Evolutionary conservation across 176 grass and related monocot genomes (phyloP), one percentile per base, ranked within the genome.

Genomic region (Chrysopogon serrulatus): DNA sequence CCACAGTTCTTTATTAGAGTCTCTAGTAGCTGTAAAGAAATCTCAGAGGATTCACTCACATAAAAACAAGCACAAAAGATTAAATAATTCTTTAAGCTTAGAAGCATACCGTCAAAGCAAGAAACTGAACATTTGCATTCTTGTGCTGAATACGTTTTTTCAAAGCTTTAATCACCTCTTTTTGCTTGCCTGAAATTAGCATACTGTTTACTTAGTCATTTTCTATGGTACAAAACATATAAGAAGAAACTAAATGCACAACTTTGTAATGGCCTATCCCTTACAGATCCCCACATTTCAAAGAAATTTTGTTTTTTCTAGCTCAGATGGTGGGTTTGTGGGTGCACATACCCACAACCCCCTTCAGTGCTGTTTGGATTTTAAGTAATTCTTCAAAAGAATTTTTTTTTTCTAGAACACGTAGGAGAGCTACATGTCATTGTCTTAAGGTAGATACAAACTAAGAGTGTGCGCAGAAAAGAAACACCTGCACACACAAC

Each of bases 91-190:
- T 65, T 77, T 74, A 71, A 71, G 76, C 21, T 34, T 12, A n/a
- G 77, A 70, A 53, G 16, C 87, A 10, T 92, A 97, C 94, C 41
- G 90, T 97, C 74, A 97, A 90, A 32, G 94, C 90, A 77, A 97
- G 81, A 82, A 92, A 92, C 36, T 92, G 94, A 82, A 97, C 92
- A n/a, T 75, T 90, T 3, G 87, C 77, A 60, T 61, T 97, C 85
- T 94, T 97, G 86, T 97, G 90, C 56, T 97, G 94, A 65, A 97
- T 84, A 36, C 94, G 90, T 63, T 97, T 97, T 83, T 97, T 97
- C 79, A 94, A 65, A 79, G 90, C 83, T 94, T 94, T 94, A 57
- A 97, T 78, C 67, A 97, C 94, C 87, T 94, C 94, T 82, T 94
- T 97, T n/a, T 42, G 90, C 87, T 92, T 90, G 90, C 85, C 94